Percentiles rank a stretch among this genome's conserved stretches.
These are phyloP conservation scores for Cyberlindnera suaveolens DNA, from an alignment of 805 yeast genomes.

Conservation along the genomic window DNA sequence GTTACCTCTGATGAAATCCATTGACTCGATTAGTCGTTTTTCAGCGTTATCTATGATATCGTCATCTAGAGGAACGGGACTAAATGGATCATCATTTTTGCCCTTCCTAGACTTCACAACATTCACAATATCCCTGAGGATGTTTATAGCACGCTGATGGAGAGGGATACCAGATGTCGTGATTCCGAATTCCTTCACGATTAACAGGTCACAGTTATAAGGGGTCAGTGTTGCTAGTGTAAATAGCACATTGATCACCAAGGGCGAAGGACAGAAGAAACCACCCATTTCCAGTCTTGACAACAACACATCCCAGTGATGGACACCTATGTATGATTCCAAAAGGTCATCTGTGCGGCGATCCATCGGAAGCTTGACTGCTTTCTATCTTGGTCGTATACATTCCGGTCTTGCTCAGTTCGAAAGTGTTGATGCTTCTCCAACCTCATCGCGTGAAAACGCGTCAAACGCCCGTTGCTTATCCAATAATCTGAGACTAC, in stretches of 20 bases:
- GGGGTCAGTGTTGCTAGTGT: slow-evolving; percentile 31
- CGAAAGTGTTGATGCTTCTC: too few relatives aligned
- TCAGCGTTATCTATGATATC: slow-evolving; percentile 13
- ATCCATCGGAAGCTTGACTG: neutral
- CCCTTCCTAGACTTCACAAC: slow-evolving; percentile 7
- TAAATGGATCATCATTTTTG: slow-evolving; percentile 3
- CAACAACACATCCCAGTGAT: slow-evolving; percentile 32
- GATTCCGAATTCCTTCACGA: slow-evolving; percentile 22
- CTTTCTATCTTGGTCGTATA: too few relatives aligned
- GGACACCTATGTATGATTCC: slow-evolving; percentile 20
- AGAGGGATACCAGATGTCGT: slow-evolving; percentile 24
- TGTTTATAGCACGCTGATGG: slow-evolving; percentile 27
- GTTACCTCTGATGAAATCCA: slow-evolving; percentile 8
- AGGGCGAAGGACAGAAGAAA: slow-evolving; percentile 27
- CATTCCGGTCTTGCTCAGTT: too few relatives aligned
- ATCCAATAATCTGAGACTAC: too few relatives aligned
- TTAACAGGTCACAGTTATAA: slow-evolving; percentile 17
- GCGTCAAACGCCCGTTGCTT: too few relatives aligned
- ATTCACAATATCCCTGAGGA: slow-evolving; percentile 20
- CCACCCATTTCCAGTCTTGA: slow-evolving; percentile 28
- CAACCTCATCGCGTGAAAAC: too few relatives aligned
- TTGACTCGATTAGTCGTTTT: slow-evolving; percentile 6
- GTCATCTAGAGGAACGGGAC: neutral
- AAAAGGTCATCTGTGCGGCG: slow-evolving; percentile 8
- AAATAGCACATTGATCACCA: slow-evolving; percentile 28